Percentiles rank a stretch among this genome's conserved stretches.
Conservation (phyloP, 306 rosid species). For the Potentilla sterilis region DNA sequence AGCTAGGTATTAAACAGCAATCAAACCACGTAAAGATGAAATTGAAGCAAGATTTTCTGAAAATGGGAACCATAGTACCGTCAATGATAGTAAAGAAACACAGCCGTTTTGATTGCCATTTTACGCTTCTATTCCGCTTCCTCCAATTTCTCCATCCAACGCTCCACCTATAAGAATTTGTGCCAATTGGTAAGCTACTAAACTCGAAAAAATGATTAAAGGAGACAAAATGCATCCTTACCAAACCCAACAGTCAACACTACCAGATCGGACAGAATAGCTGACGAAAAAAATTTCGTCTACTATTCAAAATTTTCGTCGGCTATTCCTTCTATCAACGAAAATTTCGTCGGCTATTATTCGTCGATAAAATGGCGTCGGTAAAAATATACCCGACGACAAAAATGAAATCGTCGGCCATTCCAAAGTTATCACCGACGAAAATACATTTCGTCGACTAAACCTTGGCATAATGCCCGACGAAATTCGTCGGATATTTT, state of each 20-base stretch:
- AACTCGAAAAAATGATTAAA: conserved; percentile 6
- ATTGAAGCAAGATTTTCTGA: conserved; percentile 10
- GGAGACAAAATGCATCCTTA: conserved; percentile 1
- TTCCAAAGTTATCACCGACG: too few species aligned
- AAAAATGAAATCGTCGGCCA: too few species aligned
- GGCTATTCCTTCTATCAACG: too few species aligned
- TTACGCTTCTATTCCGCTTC: conserved; percentile 74
- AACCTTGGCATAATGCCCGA: too few species aligned
- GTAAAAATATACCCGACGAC: too few species aligned
- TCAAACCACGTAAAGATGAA: conserved; percentile 12
- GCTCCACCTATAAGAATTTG: conserved; percentile 58
- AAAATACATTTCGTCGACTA: too few species aligned
- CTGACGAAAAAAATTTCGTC: too few species aligned
- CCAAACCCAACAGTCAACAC: conserved; percentile 21
- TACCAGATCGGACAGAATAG: too few species aligned
- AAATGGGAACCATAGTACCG: conserved; percentile 42
- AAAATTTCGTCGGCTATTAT: too few species aligned
- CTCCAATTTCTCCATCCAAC: conserved; percentile 96
- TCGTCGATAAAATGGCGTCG: too few species aligned
- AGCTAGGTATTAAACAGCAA: conserved; percentile 37
- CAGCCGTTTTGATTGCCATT: conserved; percentile 67
- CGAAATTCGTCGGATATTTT: too few species aligned
- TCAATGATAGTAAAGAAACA: conserved; percentile 44
- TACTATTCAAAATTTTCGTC: too few species aligned
- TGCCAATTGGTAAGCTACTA: conserved; percentile 24